Evolutionary conservation across 192 early-diverging fungal genomes (phyloP).

Genomic region (Lunasporangiospora selenospora): DNA sequence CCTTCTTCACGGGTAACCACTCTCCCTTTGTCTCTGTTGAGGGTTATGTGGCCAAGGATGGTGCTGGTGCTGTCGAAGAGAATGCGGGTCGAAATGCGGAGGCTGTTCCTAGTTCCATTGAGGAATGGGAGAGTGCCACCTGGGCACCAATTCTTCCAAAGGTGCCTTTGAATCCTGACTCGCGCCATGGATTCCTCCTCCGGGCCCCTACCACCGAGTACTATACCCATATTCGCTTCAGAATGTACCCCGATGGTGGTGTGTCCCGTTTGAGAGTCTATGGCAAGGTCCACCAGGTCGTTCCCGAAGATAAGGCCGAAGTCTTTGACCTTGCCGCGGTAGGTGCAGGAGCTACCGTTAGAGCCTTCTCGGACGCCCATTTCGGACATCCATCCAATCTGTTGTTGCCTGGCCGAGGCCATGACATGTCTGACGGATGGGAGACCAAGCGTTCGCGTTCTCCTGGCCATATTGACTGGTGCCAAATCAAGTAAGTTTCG

Average conservation of each 20-base stretch:
- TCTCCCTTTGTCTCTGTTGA: conserved; percentile 85
- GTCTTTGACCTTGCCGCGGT: conserved; percentile 74
- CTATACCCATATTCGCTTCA: conserved; percentile 75
- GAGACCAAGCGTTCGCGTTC: conserved; percentile 87
- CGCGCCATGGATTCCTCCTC: conserved; percentile 69
- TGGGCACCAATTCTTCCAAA: conserved; percentile 69
- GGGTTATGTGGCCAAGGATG: conserved; percentile 44
- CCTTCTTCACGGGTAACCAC: conserved; percentile 95
- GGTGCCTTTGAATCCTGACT: conserved; percentile 71
- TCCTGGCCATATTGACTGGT: conserved; percentile 74
- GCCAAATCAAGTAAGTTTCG: conserved; percentile 23
- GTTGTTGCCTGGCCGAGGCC: conserved; percentile 78
- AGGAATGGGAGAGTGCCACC: conserved; percentile 10
- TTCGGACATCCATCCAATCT: conserved; percentile 82
- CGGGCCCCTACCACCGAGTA: conserved; percentile 47
- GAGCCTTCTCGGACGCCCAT: conserved; percentile 80
- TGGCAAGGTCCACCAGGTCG: conserved; percentile 67
- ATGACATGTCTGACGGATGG: conserved; percentile 91
- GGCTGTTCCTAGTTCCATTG: neutral
- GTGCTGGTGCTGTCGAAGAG: conserved; percentile 2
- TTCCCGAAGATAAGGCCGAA: conserved; percentile 48
- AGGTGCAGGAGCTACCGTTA: conserved; percentile 67
- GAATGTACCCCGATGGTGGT: conserved; percentile 83
- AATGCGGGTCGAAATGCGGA: neutral
- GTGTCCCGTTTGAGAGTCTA: conserved; percentile 78